These are phyloP conservation scores for Podila minutissima DNA, from an alignment of 192 early-diverging fungal genomes.

Conservation along the genomic window DNA sequence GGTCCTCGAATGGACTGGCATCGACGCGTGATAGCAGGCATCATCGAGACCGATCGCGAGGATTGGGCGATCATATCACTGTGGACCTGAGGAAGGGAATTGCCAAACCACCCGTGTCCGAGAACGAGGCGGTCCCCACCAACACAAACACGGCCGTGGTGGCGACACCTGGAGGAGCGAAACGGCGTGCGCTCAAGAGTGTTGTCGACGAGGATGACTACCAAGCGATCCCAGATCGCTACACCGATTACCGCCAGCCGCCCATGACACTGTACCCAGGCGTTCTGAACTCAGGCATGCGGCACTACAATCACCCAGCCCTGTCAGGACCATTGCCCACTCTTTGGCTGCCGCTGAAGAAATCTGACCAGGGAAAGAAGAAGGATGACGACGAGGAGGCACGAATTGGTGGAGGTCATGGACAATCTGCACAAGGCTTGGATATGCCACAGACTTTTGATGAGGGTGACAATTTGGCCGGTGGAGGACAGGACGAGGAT, in stretches of 20 bases:
- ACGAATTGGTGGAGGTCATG: neutral
- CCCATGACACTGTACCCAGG: slow-evolving; percentile 76
- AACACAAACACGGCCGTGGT: neutral
- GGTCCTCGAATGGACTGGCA: slow-evolving; percentile 1
- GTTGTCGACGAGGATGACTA: slow-evolving; percentile 72
- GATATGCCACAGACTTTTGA: slow-evolving; percentile 19
- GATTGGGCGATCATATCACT: slow-evolving; percentile 8
- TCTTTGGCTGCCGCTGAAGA: slow-evolving; percentile 77
- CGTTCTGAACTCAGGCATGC: slow-evolving; percentile 79
- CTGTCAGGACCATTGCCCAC: slow-evolving; percentile 71
- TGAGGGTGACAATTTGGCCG: slow-evolving; percentile 40
- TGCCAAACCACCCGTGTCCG: neutral
- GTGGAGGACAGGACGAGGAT: slow-evolving; percentile 43
- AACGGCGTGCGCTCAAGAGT: slow-evolving; percentile 15
- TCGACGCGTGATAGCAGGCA: neutral
- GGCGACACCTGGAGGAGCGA: neutral
- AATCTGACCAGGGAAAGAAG: neutral
- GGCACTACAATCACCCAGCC: slow-evolving; percentile 73
- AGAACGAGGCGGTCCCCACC: neutral
- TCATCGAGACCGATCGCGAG: slow-evolving; percentile 4
- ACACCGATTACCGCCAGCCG: slow-evolving; percentile 78
- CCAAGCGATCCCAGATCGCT: slow-evolving; percentile 67
- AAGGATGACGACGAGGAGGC: slow-evolving; percentile 9
- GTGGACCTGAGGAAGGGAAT: slow-evolving; percentile 3
- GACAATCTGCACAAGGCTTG: neutral